Percentiles rank a stretch among this genome's conserved stretches.
Conservation (phyloP, 2,329 filamentous ascomycete species). For the Lithohypha guttulata region DNA sequence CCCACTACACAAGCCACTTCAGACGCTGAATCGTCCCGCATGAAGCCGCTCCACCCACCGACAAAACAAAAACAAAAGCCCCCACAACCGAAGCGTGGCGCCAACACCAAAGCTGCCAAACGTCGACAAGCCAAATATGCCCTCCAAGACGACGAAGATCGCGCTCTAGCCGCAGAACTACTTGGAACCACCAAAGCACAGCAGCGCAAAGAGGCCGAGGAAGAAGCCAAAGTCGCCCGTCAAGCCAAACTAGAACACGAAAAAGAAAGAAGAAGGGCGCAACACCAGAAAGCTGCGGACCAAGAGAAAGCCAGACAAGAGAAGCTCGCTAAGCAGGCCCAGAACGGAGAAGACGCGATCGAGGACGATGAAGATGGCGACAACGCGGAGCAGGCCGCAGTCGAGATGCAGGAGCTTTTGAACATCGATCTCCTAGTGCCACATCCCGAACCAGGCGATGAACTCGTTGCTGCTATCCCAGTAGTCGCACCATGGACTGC, state of each 20-base stretch:
- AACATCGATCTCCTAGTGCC: slow-evolving; percentile 64
- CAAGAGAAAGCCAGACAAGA: slow-evolving; percentile 53
- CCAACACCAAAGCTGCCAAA: slow-evolving; percentile 34
- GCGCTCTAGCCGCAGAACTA: slow-evolving; percentile 69
- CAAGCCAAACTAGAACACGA: slow-evolving; percentile 64
- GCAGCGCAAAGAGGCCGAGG: slow-evolving; percentile 57
- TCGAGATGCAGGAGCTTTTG: slow-evolving; percentile 37
- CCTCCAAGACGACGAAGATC: slow-evolving; percentile 89
- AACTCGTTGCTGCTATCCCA: slow-evolving; percentile 51
- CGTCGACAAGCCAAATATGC: slow-evolving; percentile 66
- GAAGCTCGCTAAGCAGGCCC: slow-evolving; percentile 52
- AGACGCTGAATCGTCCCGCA: slow-evolving; percentile 14
- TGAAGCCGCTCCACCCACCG: slow-evolving; percentile 16
- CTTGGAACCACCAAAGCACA: slow-evolving; percentile 61
- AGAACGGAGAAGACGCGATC: slow-evolving; percentile 37
- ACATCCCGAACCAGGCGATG: slow-evolving; percentile 67
- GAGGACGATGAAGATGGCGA: slow-evolving; percentile 46
- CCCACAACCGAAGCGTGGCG: slow-evolving; percentile 15
- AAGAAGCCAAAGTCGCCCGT: slow-evolving; percentile 51
- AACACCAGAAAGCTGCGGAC: slow-evolving; percentile 67
- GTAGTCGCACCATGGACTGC: slow-evolving; percentile 55
- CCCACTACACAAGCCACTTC: slow-evolving; percentile 11
- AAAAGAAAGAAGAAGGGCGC: slow-evolving; percentile 63
- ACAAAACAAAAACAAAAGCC: slow-evolving; percentile 15
- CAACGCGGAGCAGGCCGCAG: slow-evolving; percentile 37